Evolutionary conservation across 306 rosid species (phyloP).

Genomic region (Cucumis hystrix): DNA sequence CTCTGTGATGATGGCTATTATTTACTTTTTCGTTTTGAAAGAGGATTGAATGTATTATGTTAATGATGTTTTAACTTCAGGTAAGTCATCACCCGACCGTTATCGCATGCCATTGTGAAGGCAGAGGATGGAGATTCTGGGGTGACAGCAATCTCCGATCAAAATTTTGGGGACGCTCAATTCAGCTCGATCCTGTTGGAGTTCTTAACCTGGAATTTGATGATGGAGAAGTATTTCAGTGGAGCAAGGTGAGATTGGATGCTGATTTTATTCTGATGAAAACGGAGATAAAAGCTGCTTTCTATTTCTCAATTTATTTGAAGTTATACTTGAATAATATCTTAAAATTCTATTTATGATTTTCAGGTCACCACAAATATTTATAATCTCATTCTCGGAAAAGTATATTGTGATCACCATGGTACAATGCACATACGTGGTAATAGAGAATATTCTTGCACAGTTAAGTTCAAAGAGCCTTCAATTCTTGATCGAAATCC

Average conservation of each 20-base stretch:
- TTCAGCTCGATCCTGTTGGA: conserved; percentile 95
- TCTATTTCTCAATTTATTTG: not conserved
- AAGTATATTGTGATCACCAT: conserved; percentile 90
- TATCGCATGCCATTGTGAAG: conserved; percentile 96
- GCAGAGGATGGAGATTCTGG: conserved; percentile 98
- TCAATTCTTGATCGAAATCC: conserved; percentile 93
- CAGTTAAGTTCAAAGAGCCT: conserved; percentile 86
- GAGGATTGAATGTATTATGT: not conserved
- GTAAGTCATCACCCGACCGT: conserved; percentile 98
- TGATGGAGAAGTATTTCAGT: conserved; percentile 92
- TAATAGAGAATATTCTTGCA: conserved; percentile 69
- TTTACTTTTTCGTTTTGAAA: no score
- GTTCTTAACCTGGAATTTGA: conserved; percentile 76
- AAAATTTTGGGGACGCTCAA: conserved; percentile 94
- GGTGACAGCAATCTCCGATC: conserved; percentile 90
- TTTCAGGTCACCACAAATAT: conserved; percentile 82
- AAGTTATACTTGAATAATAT: not conserved
- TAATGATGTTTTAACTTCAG: conserved; percentile 28
- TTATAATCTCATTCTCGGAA: conserved; percentile 89
- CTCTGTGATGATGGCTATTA: not conserved
- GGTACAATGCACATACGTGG: conserved; percentile 86
- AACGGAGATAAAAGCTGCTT: not conserved
- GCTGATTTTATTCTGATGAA: conserved; percentile 4
- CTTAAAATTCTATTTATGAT: conserved; percentile 12
- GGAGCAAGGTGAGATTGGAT: conserved; percentile 70